phyloP scores from a whole-genome alignment of 768 basidiomycete genomes.

The Amanita jacksonii region DNA sequence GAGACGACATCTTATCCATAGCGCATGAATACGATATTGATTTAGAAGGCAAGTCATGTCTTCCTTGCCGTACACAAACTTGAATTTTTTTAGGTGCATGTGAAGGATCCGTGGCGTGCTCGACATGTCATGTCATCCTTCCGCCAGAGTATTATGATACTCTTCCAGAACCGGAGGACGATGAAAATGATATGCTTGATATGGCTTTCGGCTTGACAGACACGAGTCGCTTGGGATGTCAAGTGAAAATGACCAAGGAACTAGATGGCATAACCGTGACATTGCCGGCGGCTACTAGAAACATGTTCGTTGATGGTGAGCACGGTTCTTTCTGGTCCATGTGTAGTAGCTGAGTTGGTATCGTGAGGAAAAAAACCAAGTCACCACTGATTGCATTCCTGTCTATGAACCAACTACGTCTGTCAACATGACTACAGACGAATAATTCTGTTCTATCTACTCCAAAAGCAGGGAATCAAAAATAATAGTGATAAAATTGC shows the following conservation, averaged over 20 bases:
- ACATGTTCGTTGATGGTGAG: constrained; percentile 95
- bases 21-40: constrained; percentile 96
- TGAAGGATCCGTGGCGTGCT: constrained; percentile 94
- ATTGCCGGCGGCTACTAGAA: constrained; percentile 85
- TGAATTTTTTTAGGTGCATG: constrained; percentile 72
- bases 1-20: constrained; percentile 83
- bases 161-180: constrained; percentile 90
- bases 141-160: constrained; percentile 73
- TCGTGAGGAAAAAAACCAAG: constrained; percentile 9
- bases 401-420: too few species aligned
- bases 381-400: too few species aligned
- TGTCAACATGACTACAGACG: too few species aligned
- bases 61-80: background rate
- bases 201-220: constrained; percentile 97
- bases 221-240: constrained; percentile 77
- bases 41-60: constrained; percentile 63
- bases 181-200: constrained; percentile 98
- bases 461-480: too few species aligned
- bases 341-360: too few species aligned
- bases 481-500: too few species aligned
- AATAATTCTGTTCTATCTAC: too few species aligned
- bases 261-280: constrained; percentile 81
- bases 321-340: too few species aligned
- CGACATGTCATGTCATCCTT: constrained; percentile 93
- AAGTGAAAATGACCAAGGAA: constrained; percentile 67